phyloP scores from a whole-genome alignment of 148 eudicot genomes.

The Rhododendron molle region DNA sequence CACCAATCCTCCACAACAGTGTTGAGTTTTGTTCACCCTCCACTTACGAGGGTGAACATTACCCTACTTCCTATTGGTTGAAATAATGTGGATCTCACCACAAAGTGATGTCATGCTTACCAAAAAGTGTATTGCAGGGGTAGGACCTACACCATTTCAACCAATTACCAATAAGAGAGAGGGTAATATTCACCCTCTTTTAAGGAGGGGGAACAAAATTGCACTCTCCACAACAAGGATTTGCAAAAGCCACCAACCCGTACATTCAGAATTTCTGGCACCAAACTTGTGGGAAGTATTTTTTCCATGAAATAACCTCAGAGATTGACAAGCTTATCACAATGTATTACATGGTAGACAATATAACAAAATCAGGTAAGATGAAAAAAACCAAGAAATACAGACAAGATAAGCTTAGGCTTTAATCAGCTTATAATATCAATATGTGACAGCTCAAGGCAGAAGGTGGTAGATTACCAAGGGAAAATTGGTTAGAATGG shows the following conservation, averaged over 20 bases:
- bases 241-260: neutral
- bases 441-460: neutral
- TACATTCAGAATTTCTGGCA: neutral
- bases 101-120: no score
- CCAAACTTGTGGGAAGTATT: neutral
- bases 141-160: no score
- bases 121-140: no score
- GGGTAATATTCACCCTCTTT: no score
- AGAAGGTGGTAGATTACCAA: neutral
- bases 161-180: no score
- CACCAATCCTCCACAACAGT: neutral
- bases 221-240: neutral
- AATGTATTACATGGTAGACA: neutral
- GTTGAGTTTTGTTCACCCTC: no score
- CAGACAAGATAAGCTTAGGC: neutral
- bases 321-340: neutral
- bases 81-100: no score
- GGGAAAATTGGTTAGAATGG: neutral
- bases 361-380: neutral
- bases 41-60: no score
- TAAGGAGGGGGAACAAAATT: no score
- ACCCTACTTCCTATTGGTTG: no score
- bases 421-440: neutral
- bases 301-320: neutral
- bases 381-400: neutral